A percentile compares a stretch with the other conserved stretches of the same genome.
phyloP scores from a whole-genome alignment of 345 rosid genomes.

The Ceriops decandra region DNA sequence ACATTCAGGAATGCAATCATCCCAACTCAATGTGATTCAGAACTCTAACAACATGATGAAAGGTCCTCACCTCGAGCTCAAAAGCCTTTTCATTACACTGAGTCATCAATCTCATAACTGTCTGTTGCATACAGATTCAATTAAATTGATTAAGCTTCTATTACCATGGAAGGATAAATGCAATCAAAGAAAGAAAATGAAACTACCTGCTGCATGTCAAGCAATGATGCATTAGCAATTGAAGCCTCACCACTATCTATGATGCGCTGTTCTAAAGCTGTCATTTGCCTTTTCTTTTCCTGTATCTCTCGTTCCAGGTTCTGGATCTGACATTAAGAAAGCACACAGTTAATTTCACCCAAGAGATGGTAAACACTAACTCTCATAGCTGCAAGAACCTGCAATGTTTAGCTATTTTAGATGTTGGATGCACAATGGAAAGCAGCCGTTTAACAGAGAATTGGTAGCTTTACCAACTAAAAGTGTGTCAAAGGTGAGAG shows the following conservation, averaged over 20 bases:
- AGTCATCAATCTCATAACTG: conserved; percentile 81
- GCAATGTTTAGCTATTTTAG: too few relatives aligned
- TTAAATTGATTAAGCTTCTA: conserved; percentile 13
- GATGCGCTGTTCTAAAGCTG: conserved; percentile 72
- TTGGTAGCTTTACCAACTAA: neutral
- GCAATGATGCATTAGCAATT: conserved; percentile 77
- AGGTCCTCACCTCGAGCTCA: conserved; percentile 80
- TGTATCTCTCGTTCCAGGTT: conserved; percentile 82
- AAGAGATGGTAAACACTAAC: neutral
- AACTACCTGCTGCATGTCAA: conserved; percentile 96
- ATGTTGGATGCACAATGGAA: conserved; percentile 1
- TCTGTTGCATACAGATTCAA: conserved; percentile 49
- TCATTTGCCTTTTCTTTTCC: conserved; percentile 91
- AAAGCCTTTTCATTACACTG: conserved; percentile 93
- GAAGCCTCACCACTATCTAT: conserved; percentile 95
- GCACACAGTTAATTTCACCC: conserved; percentile 9
- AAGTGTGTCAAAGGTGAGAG: neutral
- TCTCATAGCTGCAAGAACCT: too few relatives aligned
- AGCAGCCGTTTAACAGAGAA: neutral
- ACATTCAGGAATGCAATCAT: neutral
- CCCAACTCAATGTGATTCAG: neutral
- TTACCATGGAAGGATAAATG: neutral
- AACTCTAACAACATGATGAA: neutral
- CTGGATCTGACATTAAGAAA: conserved; percentile 52
- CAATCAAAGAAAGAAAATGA: conserved; percentile 9